Evolutionary conservation across 768 basidiomycete genomes (phyloP).

Genomic region (Tulasnella calospora): DNA sequence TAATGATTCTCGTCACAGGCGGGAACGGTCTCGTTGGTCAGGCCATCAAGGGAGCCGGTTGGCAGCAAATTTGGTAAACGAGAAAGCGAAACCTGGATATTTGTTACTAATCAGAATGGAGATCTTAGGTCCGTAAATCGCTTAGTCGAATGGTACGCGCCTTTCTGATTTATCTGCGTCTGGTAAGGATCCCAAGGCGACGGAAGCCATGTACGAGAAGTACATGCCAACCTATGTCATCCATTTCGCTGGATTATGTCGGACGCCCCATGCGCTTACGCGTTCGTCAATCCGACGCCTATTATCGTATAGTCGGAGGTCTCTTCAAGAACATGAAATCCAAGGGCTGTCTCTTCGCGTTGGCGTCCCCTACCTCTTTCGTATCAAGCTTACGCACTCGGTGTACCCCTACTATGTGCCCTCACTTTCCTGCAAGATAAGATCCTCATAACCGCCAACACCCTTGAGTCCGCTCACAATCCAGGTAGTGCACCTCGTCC

Average conservation of each 20-base stretch:
- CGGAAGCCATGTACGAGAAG: slow-evolving; percentile 74
- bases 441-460: slow-evolving; percentile 89
- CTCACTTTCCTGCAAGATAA: slow-evolving; percentile 94
- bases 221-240: slow-evolving; percentile 95
- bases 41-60: slow-evolving; percentile 69
- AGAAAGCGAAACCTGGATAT: slow-evolving; percentile 80
- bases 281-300: too few species aligned
- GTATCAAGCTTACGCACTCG: background rate
- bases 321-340: slow-evolving; percentile 94
- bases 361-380: background rate
- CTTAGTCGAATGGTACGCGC: background rate
- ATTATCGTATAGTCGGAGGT: slow-evolving; percentile 68
- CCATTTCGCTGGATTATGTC: slow-evolving; percentile 89
- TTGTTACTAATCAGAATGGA: slow-evolving; percentile 68
- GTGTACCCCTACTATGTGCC: slow-evolving; percentile 33
- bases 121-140: slow-evolving; percentile 62
- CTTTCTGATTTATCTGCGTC: background rate
- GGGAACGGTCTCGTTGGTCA: slow-evolving; percentile 85
- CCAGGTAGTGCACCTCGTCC: slow-evolving; percentile 31
- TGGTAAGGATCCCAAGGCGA: slow-evolving; percentile 61
- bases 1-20: slow-evolving; percentile 73
- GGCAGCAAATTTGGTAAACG: slow-evolving; percentile 74
- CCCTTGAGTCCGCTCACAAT: slow-evolving; percentile 55
- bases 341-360: slow-evolving; percentile 50
- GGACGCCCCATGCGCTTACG: background rate